A percentile compares a stretch with the other conserved stretches of the same genome.
phyloP scores from a whole-genome alignment of 208 protist genomes.

The Wallacemonas rigidus region DNA sequence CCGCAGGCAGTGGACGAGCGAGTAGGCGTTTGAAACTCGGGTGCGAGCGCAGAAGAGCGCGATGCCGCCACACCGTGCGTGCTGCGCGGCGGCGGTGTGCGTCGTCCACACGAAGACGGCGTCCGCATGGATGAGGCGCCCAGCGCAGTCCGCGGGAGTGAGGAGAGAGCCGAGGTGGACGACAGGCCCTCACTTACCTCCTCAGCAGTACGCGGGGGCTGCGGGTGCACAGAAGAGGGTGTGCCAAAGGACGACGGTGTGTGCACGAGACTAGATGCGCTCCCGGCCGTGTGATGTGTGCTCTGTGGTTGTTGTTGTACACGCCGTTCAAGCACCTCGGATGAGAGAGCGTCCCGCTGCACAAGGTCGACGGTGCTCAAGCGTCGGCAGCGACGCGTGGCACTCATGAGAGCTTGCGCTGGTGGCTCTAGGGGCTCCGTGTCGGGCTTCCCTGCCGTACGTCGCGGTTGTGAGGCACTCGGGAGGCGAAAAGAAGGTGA shows the following conservation, averaged over 20 bases:
- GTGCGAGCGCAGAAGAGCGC: background rate
- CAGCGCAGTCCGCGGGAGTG: background rate
- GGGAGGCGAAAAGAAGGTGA: background rate
- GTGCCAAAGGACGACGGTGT: background rate
- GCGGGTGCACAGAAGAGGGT: background rate
- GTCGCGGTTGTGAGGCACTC: background rate
- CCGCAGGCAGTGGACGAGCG: background rate
- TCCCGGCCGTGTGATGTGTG: background rate
- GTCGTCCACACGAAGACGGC: no score
- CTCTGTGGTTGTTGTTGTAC: constrained; percentile 5
- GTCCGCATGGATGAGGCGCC: no score
- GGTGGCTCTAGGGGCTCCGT: background rate
- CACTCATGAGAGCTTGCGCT: background rate
- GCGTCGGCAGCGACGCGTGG: background rate
- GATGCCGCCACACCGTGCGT: background rate
- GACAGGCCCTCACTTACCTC: background rate
- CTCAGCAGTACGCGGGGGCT: background rate
- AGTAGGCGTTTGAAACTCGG: constrained; percentile 3
- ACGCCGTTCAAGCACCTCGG: constrained; percentile 8
- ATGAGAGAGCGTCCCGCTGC: background rate
- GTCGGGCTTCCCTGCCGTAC: background rate
- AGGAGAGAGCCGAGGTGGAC: background rate
- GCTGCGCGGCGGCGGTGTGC: no score
- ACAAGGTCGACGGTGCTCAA: constrained; percentile 3
- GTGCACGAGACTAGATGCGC: background rate